Evolutionary conservation across 2,329 filamentous ascomycete species (phyloP), one percentile per base, ranked within the genome.

Genomic region (Fusarium longipes): DNA sequence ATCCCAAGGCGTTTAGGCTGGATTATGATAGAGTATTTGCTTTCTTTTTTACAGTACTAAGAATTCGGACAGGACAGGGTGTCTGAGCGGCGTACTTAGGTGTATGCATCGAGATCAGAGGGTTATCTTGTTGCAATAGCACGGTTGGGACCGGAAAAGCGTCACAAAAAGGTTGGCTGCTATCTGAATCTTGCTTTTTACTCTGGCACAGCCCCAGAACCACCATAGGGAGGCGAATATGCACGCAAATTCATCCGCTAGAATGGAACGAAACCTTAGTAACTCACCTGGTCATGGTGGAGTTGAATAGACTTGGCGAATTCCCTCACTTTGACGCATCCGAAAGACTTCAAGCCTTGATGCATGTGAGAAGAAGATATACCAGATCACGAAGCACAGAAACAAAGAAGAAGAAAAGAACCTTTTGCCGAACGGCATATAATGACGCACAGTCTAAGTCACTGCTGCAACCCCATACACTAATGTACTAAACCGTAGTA

Each of bases 1-100:
- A 70, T 69, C 60, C 53, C 53, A 71, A 69, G 75, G 75, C 75
- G 75, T 77, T 76, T 65, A 61, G 74, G 72, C 57, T 72, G 70
- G 72, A 69, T 60, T 65, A 72, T 66, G 61, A 77, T 77, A 77
- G 75, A 77, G 63, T 59, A 57, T 71, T 56, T 32, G 58, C 64
- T 58, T 64, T 48, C 45, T 33, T 54, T 64, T 56, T 64, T 57
- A 66, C 60, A 68, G 58, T 57, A 66, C 57, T 50, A 70, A 70
- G 67, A 71, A 67, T 60, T 69, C 56, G 58, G 71, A 54, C 51
- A 57, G 70, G 62, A 58, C 18, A 51, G 66, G 59, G 40, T 58
- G 58, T 48, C 57, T 60, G 48, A 68, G 63, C 58, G 60, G 63
- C 69, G 71, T 65, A 61, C 54, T 61, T 67, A 55, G 58, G 61